These are phyloP conservation scores for Boletus rex-veris DNA, from an alignment of 768 basidiomycete genomes.

Conservation along the genomic window DNA sequence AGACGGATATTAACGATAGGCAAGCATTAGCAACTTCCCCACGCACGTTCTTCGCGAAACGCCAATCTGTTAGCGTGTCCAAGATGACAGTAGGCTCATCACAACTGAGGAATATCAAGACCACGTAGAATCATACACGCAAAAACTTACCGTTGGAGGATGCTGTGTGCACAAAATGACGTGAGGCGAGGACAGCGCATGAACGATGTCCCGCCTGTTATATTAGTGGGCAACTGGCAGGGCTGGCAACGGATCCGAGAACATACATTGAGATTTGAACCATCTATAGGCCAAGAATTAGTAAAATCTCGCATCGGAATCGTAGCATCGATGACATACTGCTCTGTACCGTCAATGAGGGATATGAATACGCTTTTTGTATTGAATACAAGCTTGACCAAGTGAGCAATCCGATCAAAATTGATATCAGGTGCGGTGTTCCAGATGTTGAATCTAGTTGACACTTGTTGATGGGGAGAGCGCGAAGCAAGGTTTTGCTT, in stretches of 20 bases:
- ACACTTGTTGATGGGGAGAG: background rate
- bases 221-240: background rate
- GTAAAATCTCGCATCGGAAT: background rate
- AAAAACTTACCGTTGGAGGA: slow-evolving; percentile 63
- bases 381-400: slow-evolving; percentile 90
- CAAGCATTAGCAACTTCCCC: background rate
- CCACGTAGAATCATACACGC: background rate
- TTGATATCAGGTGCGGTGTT: slow-evolving; percentile 82
- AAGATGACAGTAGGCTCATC: slow-evolving; percentile 87
- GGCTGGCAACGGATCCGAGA: background rate
- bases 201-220: slow-evolving; percentile 44
- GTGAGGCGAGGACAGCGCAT: slow-evolving; percentile 49
- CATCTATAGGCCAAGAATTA: slow-evolving; percentile 46
- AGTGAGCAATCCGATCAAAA: slow-evolving; percentile 91
- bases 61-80: slow-evolving; percentile 80
- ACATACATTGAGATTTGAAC: slow-evolving; percentile 85
- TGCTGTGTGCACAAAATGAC: slow-evolving; percentile 82
- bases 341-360: slow-evolving; percentile 78
- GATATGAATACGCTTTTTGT: slow-evolving; percentile 83
- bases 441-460: slow-evolving; percentile 79
- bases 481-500: slow-evolving; percentile 18
- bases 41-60: slow-evolving; percentile 79
- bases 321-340: slow-evolving; percentile 46
- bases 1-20: background rate
- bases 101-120: slow-evolving; percentile 41